Percentiles rank a stretch among this genome's conserved stretches.
Conservation (phyloP, 2,329 filamentous ascomycete genomes). For the Chaetomium sp. region DNA sequence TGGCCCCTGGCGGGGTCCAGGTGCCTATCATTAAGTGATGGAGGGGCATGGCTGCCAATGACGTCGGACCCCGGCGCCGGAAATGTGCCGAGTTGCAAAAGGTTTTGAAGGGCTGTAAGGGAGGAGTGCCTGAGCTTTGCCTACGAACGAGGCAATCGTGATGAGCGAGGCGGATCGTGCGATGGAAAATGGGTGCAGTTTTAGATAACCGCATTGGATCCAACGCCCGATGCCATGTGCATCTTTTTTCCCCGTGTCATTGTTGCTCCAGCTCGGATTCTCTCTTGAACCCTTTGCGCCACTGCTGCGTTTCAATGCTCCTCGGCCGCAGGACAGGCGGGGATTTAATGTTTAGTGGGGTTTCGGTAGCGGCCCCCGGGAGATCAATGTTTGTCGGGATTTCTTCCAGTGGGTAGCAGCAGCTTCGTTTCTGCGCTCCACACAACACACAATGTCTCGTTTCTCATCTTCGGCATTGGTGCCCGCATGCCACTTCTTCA, state of each 20-base stretch:
- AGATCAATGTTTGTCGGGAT: not conserved
- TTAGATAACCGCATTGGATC: not conserved
- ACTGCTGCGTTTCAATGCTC: conserved; percentile 7
- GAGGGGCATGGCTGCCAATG: conserved; percentile 55
- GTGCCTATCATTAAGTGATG: conserved; percentile 91
- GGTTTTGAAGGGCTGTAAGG: not conserved
- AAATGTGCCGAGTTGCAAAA: not conserved
- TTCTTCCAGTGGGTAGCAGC: not conserved
- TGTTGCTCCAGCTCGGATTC: not conserved
- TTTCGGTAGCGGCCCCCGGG: too few relatives aligned
- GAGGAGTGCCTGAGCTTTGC: not conserved
- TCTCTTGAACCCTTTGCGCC: conserved; percentile 9
- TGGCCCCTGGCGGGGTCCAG: conserved; percentile 83
- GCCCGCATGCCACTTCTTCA: too few relatives aligned
- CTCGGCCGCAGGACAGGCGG: conserved; percentile 8
- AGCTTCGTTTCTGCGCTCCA: not conserved
- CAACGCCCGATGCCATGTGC: not conserved
- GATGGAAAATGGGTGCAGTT: conserved; percentile 4
- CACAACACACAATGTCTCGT: not conserved
- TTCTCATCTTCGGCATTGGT: too few relatives aligned
- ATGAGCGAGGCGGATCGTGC: conserved; percentile 1
- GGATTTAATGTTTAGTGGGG: too few relatives aligned
- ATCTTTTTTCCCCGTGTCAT: not conserved
- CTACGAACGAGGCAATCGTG: not conserved
- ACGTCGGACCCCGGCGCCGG: conserved; percentile 20